These are phyloP conservation scores for Mycosphaerella arachidis DNA, from an alignment of 2,329 filamentous ascomycete genomes.

Conservation along the genomic window DNA sequence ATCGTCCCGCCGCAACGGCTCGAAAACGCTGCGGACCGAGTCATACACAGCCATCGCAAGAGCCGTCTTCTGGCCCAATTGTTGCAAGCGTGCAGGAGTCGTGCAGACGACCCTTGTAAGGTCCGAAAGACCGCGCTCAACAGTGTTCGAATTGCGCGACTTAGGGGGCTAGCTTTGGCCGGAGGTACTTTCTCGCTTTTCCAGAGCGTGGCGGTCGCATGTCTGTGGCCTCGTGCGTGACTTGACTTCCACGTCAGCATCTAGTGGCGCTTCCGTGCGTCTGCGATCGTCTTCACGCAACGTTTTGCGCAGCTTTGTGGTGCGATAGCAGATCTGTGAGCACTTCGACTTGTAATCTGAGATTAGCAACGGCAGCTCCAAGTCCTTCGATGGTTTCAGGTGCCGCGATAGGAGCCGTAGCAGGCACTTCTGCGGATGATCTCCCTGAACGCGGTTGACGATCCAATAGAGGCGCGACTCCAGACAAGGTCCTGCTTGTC, in stretches of 20 bases:
- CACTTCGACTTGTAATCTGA: constrained; percentile 20
- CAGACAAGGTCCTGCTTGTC: constrained; percentile 15
- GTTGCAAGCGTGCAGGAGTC: constrained; percentile 1
- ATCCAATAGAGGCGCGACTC: constrained; percentile 15
- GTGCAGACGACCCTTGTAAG: constrained; percentile 1
- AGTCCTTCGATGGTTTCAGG: constrained; percentile 19
- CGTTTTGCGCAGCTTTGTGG: constrained; percentile 4
- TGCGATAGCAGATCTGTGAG: constrained; percentile 17
- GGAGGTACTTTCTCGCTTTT: not conserved
- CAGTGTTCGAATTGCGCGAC: constrained; percentile 6
- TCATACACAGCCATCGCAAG: constrained; percentile 6
- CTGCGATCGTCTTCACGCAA: constrained; percentile 3
- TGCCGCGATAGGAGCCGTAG: constrained; percentile 11
- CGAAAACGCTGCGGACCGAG: constrained; percentile 1
- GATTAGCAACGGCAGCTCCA: constrained; percentile 19
- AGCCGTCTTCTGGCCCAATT: not conserved
- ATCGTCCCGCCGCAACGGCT: constrained; percentile 10
- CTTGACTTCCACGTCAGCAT: constrained; percentile 6
- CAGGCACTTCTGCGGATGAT: constrained; percentile 11
- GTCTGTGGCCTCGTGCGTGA: constrained; percentile 4
- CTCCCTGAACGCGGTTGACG: constrained; percentile 18
- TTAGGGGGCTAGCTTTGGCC: not conserved
- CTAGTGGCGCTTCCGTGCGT: constrained; percentile 10
- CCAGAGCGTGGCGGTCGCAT: constrained; percentile 6
- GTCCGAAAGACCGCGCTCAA: constrained; percentile 10